Conservation (phyloP, 2,329 filamentous ascomycete species). For the Corinectria fuckeliana region DNA sequence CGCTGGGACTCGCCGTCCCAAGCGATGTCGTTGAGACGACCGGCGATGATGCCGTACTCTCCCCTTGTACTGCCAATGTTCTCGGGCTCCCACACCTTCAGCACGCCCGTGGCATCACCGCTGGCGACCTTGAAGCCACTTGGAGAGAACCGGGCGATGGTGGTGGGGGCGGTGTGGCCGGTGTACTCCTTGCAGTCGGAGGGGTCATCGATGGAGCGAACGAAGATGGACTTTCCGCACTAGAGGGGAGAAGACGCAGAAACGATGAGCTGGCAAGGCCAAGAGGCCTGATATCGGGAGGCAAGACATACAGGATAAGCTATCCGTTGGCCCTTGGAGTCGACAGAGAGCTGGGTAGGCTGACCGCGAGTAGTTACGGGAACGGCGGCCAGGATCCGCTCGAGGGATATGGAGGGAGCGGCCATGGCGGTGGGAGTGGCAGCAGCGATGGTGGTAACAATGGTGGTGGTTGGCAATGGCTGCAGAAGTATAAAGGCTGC, state of each 20-base stretch:
- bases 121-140: conserved; percentile 95
- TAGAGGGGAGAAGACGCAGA: conserved; percentile 43
- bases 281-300: neutral
- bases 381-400: conserved; percentile 81
- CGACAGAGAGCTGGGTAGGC: conserved; percentile 86
- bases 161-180: conserved; percentile 86
- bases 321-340: conserved; percentile 88
- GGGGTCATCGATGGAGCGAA: conserved; percentile 92
- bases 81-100: conserved; percentile 92
- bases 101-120: conserved; percentile 82
- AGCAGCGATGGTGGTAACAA: neutral
- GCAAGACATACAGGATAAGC: conserved; percentile 79
- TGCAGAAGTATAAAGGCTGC: conserved; percentile 1
- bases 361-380: conserved; percentile 85
- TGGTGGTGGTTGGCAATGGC: too few species aligned
- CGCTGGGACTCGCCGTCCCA: conserved; percentile 98
- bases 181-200: conserved; percentile 88
- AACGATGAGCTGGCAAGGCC: neutral
- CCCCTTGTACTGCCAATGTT: conserved; percentile 86
- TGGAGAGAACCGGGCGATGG: conserved; percentile 91
- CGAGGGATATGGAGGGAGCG: conserved; percentile 59
- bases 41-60: conserved; percentile 93
- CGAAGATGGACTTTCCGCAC: conserved; percentile 96
- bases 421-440: conserved; percentile 38
- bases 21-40: conserved; percentile 92